Conservation (phyloP, 1,284 basidiomycete genomes). For the Boletellus sp. region DNA sequence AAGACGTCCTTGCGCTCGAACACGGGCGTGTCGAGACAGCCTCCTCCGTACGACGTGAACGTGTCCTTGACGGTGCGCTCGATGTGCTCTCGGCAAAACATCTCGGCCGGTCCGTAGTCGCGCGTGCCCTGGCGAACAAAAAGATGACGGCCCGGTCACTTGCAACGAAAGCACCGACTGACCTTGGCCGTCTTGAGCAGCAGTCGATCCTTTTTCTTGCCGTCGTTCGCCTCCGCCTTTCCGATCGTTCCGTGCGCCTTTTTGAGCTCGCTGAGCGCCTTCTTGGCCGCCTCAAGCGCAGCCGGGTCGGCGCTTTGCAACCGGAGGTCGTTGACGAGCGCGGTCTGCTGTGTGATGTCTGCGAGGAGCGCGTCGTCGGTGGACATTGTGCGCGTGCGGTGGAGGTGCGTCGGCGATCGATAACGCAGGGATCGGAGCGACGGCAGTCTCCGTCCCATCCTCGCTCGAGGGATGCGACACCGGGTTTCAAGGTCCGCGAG, state of each 20-base stretch:
- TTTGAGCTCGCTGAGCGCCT: slow-evolving; percentile 69
- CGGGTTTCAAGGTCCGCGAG: too few species aligned
- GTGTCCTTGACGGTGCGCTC: slow-evolving; percentile 86
- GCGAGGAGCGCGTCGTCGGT: slow-evolving; percentile 42
- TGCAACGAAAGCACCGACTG: slow-evolving; percentile 14
- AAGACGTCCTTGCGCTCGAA: slow-evolving; percentile 97
- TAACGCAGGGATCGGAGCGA: slow-evolving; percentile 18
- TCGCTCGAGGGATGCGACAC: too few species aligned
- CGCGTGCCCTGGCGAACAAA: slow-evolving; percentile 77
- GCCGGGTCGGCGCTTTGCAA: slow-evolving; percentile 48
- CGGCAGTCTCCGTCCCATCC: background rate
- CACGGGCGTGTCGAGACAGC: slow-evolving; percentile 95
- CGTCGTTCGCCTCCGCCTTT: slow-evolving; percentile 30
- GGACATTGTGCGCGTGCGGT: slow-evolving; percentile 22
- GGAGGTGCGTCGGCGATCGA: slow-evolving; percentile 24
- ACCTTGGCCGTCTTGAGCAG: slow-evolving; percentile 83
- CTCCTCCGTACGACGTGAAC: slow-evolving; percentile 88
- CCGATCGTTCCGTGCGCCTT: slow-evolving; percentile 48
- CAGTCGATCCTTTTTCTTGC: slow-evolving; percentile 63
- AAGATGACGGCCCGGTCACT: background rate
- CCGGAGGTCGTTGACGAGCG: slow-evolving; percentile 57
- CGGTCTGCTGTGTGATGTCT: slow-evolving; percentile 53
- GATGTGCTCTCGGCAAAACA: slow-evolving; percentile 88
- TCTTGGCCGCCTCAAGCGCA: slow-evolving; percentile 60
- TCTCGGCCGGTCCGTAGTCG: slow-evolving; percentile 94